Evolutionary conservation across 1,284 basidiomycete genomes (phyloP), one percentile per base, ranked within the genome.

Genomic region (Ustilago bromivora): DNA sequence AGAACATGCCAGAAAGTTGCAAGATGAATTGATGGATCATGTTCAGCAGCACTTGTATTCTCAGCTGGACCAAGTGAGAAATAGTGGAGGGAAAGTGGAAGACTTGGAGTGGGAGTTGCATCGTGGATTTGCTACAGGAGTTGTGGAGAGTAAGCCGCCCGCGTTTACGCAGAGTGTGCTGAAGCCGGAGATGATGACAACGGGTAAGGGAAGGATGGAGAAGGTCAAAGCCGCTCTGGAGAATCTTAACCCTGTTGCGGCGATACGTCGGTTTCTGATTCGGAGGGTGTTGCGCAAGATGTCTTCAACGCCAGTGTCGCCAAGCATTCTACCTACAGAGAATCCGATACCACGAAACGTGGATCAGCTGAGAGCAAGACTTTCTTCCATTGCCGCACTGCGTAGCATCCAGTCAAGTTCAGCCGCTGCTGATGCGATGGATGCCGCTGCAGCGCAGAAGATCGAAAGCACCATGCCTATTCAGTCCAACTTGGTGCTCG

Each of bases 21-120:
- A 71, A 31, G 56, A 51, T 35, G 36, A 61, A 19, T 35, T 66
- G 31, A 66, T 66, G 58, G 32, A 40, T 6, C 17, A 56, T 4
- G 56, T 66, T 6, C 34, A 58, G 7, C 41, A n/a, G 13, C 63
- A 71, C 40, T 23, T 61, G 9, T 9, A 9, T 2, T 41, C 59
- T 28, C 58, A 66, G 23, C 46, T 71, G 3, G 55, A 61, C n/a
- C 35, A 52, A 19, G 6, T 35, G 0, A 46, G 7, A 3, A 49
- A 34, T 13, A 35, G 12, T 10, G 56, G n/a, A 7, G 17, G 46
- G 3, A n/a, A 23, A 4, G 17, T 61, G 28, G 53, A 53, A 31
- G 43, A 52, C 28, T 19, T 66, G 2, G 69, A 71, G 15, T 54
- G 43, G 69, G 15, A 47, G 7, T 32, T 71, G 8, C 59, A 66